Conservation (phyloP, 768 basidiomycete species). For the Naganishia vaughanmartiniae region DNA sequence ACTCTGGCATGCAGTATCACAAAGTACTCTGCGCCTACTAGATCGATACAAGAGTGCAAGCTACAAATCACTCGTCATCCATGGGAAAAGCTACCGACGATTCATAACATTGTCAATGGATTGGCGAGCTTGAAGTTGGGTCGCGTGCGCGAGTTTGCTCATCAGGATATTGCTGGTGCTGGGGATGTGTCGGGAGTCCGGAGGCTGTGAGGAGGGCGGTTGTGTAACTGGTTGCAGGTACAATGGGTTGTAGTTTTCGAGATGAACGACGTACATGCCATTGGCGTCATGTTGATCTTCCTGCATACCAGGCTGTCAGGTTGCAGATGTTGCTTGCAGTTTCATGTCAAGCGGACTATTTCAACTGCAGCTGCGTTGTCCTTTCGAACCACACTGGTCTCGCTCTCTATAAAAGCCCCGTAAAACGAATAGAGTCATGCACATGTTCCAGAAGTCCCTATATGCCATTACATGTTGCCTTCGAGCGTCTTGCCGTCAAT, state of each 20-base stretch:
- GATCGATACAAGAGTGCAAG: not conserved
- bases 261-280: too few species aligned
- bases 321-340: too few species aligned
- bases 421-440: too few species aligned
- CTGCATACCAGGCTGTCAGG: too few species aligned
- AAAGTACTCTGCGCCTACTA: conserved; percentile 16
- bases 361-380: too few species aligned
- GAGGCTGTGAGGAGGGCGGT: not conserved
- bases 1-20: conserved; percentile 1
- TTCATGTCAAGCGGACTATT: too few species aligned
- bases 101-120: conserved; percentile 28
- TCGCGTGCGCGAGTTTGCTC: not conserved
- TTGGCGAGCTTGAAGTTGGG: conserved; percentile 23
- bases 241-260: too few species aligned
- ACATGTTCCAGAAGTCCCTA: too few species aligned
- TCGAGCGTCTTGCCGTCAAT: conserved; percentile 24
- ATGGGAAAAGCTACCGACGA: conserved; percentile 23
- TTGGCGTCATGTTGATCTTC: too few species aligned
- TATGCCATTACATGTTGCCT: conserved; percentile 17
- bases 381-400: too few species aligned
- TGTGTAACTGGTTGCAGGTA: too few species aligned
- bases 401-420: too few species aligned
- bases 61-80: not conserved
- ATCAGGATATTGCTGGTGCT: conserved; percentile 1
- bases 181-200: conserved; percentile 9